phyloP scores from a whole-genome alignment of 1,139 yeast genomes.

The Pneumocystis sp. region DNA sequence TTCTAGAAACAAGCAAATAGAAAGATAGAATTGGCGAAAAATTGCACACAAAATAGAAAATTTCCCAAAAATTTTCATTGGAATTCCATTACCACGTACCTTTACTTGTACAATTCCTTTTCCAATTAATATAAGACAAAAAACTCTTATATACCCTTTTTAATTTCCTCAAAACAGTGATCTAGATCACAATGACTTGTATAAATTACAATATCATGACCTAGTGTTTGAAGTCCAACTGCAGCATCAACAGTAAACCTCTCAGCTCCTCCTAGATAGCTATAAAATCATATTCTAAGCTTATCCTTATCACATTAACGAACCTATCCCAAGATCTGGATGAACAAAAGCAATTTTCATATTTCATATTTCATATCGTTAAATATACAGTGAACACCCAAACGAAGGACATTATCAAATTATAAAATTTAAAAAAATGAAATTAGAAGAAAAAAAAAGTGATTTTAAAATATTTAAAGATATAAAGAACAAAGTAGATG shows the following conservation, averaged over 20 bases:
- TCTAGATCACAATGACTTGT: conserved; percentile 78
- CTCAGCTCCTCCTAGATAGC: conserved; percentile 67
- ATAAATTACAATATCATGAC: conserved; percentile 51
- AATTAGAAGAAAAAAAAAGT: neutral
- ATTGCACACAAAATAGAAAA: conserved; percentile 75
- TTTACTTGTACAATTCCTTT: conserved; percentile 39
- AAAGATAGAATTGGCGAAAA: conserved; percentile 61
- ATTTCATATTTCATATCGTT: conserved; percentile 2
- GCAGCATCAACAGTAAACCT: conserved; percentile 92
- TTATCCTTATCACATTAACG: conserved; percentile 5
- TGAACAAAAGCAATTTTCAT: conserved; percentile 72
- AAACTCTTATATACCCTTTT: conserved; percentile 20
- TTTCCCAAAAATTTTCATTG: conserved; percentile 49
- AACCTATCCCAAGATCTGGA: conserved; percentile 83
- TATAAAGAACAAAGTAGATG: neutral
- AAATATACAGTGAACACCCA: neutral
- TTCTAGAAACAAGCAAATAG: conserved; percentile 32
- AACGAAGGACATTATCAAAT: neutral
- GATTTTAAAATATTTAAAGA: neutral
- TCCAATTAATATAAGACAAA: neutral
- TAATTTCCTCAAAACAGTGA: conserved; percentile 86
- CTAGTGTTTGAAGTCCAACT: conserved; percentile 58
- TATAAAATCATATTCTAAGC: neutral
- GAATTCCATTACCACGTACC: conserved; percentile 69
- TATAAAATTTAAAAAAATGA: neutral